A percentile compares a stretch with the other conserved stretches of the same genome.
These are phyloP conservation scores for Colletotrichum echinochloae DNA, from an alignment of 2,329 filamentous ascomycete species.

Conservation along the genomic window DNA sequence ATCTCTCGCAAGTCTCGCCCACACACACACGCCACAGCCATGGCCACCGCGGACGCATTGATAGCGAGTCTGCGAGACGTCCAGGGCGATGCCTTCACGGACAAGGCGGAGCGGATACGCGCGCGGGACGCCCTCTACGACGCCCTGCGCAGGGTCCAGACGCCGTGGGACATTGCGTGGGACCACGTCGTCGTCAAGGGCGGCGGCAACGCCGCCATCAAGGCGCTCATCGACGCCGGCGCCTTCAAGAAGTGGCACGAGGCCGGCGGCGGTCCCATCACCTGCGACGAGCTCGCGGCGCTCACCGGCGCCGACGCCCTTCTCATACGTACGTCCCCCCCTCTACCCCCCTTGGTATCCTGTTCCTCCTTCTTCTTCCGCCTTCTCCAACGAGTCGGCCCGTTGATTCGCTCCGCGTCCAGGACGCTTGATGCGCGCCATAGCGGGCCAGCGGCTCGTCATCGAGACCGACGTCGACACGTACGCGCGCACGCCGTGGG, in stretches of 20 bases:
- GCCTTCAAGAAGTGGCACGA: slow-evolving; percentile 53
- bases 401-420: neutral
- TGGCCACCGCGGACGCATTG: slow-evolving; percentile 46
- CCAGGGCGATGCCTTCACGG: slow-evolving; percentile 46
- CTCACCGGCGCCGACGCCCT: slow-evolving; percentile 49
- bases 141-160: slow-evolving; percentile 49
- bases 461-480: slow-evolving; percentile 50
- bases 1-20: neutral
- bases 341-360: neutral
- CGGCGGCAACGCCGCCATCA: slow-evolving; percentile 50
- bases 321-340: slow-evolving; percentile 47
- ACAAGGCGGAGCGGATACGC: slow-evolving; percentile 49
- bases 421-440: slow-evolving; percentile 52
- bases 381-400: neutral
- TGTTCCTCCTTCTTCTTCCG: no score
- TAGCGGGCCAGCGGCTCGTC: slow-evolving; percentile 52
- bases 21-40: slow-evolving; percentile 10
- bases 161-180: slow-evolving; percentile 55
- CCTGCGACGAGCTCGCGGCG: slow-evolving; percentile 48
- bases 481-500: slow-evolving; percentile 51
- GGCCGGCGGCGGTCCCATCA: slow-evolving; percentile 46
- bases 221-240: slow-evolving; percentile 53
- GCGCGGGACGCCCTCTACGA: slow-evolving; percentile 49
- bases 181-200: slow-evolving; percentile 52
- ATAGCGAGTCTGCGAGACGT: slow-evolving; percentile 45